Percentiles rank a stretch among this genome's conserved stretches.
Evolutionary conservation across 169 alveolate species (phyloP).

Genomic region (Plasmodium adleri): DNA sequence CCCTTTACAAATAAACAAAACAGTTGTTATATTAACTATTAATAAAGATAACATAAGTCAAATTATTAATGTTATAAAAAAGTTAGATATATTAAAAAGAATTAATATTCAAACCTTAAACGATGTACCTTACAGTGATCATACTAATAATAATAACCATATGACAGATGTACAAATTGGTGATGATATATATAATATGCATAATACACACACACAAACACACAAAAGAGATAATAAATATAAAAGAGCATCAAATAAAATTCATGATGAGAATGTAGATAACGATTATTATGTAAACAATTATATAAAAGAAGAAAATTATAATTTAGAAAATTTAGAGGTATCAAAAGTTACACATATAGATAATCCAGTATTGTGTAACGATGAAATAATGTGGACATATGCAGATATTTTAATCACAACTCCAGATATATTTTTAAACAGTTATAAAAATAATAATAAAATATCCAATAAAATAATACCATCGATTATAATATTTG

Average conservation of each 20-base stretch:
- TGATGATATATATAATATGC: too few relatives aligned
- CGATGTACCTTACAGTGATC: slow-evolving; percentile 45
- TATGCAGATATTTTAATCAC: slow-evolving; percentile 82
- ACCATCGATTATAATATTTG: slow-evolving; percentile 84
- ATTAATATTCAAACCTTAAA: slow-evolving; percentile 82
- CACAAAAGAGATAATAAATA: too few relatives aligned
- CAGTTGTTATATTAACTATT: slow-evolving; percentile 79
- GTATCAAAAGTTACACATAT: slow-evolving; percentile 7
- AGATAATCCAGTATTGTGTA: slow-evolving; percentile 29
- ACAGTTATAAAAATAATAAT: slow-evolving; percentile 59
- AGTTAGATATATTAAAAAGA: slow-evolving; percentile 80
- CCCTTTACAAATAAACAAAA: slow-evolving; percentile 63
- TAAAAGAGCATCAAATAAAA: neutral
- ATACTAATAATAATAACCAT: neutral
- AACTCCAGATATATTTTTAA: slow-evolving; percentile 82
- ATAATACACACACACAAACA: too few relatives aligned
- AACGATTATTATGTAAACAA: neutral
- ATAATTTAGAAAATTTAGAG: slow-evolving; percentile 25
- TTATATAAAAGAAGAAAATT: neutral
- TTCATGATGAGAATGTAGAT: neutral
- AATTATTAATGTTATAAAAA: slow-evolving; percentile 74
- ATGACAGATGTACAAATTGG: neutral
- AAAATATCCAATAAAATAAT: slow-evolving; percentile 19
- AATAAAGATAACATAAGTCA: slow-evolving; percentile 83
- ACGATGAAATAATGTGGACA: slow-evolving; percentile 80